These are phyloP conservation scores for Mortierella sp. DNA, from an alignment of 371 early-diverging fungal genomes.

Conservation along the genomic window DNA sequence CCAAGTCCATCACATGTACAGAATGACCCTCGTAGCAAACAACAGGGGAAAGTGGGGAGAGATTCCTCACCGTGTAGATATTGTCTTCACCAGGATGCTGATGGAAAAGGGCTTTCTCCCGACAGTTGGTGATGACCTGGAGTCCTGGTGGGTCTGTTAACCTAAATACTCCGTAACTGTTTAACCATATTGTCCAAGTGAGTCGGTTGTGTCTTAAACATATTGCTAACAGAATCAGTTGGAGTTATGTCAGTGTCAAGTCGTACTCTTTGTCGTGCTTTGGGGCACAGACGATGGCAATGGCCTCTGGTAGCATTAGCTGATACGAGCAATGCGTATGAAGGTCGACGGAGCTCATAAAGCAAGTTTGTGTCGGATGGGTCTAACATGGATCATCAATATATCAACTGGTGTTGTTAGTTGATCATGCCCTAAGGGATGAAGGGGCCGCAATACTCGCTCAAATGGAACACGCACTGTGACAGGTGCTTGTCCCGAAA, in stretches of 20 bases:
- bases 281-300: conserved; percentile 93
- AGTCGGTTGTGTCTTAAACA: not conserved
- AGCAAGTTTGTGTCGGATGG: conserved; percentile 94
- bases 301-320: conserved; percentile 92
- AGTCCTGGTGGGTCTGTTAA: conserved; percentile 91
- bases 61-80: conserved; percentile 68
- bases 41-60: no score
- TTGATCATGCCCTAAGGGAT: no score
- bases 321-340: conserved; percentile 96
- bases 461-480: not conserved
- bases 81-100: conserved; percentile 78
- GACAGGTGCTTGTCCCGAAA: no score
- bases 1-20: no score
- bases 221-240: not conserved
- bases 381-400: conserved; percentile 60
- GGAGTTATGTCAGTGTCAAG: not conserved
- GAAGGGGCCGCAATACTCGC: not conserved
- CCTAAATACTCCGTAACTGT: conserved; percentile 85
- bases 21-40: no score
- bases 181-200: not conserved
- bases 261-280: conserved; percentile 73
- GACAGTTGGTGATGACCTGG: conserved; percentile 81
- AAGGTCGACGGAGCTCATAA: conserved; percentile 90
- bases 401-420: not conserved
- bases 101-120: conserved; percentile 78